phyloP scores from a whole-genome alignment of 2,329 filamentous ascomycete genomes.

The Tolypocladium cylindrosporum region DNA sequence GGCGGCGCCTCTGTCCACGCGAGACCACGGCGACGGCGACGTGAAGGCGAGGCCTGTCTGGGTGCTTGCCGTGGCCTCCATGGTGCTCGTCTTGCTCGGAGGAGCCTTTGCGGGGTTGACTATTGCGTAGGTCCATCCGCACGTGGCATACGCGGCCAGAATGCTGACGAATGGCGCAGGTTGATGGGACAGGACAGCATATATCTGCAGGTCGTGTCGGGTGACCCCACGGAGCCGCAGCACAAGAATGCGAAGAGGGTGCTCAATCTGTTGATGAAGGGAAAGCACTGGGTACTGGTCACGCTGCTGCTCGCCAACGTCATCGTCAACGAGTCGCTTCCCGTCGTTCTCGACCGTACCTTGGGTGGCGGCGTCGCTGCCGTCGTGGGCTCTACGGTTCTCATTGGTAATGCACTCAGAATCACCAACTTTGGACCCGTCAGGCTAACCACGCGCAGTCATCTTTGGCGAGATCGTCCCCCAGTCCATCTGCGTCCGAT shows the following conservation, averaged over 20 bases:
- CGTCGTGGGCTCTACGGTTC: constrained; percentile 80
- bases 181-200: constrained; percentile 78
- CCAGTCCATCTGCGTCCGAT: constrained; percentile 92
- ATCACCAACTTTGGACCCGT: not conserved
- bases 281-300: constrained; percentile 97
- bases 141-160: not conserved
- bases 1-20: constrained; percentile 31
- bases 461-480: constrained; percentile 97
- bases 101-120: constrained; percentile 93
- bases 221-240: constrained; percentile 76
- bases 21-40: constrained; percentile 33
- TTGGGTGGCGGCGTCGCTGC: constrained; percentile 92
- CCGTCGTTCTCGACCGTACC: constrained; percentile 88
- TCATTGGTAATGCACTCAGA: constrained; percentile 62
- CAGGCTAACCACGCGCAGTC: constrained; percentile 42
- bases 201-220: constrained; percentile 88
- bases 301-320: constrained; percentile 92
- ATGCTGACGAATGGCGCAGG: constrained; percentile 17
- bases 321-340: constrained; percentile 93
- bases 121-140: constrained; percentile 53
- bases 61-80: constrained; percentile 71
- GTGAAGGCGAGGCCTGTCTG: constrained; percentile 58
- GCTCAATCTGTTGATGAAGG: constrained; percentile 66
- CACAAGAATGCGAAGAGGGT: constrained; percentile 78
- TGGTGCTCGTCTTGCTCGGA: constrained; percentile 73